A percentile compares a stretch with the other conserved stretches of the same genome.
Evolutionary conservation across 306 rosid genomes (phyloP).

Genomic region (Casuarina cunninghamiana): DNA sequence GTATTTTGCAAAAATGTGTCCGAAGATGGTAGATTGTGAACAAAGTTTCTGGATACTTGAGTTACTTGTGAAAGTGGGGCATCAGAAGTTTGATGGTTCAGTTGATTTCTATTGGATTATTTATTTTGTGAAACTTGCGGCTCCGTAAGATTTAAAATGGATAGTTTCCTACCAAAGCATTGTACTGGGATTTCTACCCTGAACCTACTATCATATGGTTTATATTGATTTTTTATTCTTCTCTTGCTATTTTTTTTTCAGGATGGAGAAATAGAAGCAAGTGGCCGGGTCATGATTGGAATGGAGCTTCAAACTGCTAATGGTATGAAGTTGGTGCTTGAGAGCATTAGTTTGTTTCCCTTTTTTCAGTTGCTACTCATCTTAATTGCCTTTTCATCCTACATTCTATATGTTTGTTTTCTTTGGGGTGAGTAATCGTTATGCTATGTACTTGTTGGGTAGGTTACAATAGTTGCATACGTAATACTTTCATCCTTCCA

Average conservation of each 20-base stretch:
- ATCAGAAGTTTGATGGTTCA: neutral
- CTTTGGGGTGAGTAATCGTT: no score
- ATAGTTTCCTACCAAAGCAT: neutral
- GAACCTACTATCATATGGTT: neutral
- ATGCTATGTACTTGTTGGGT: neutral
- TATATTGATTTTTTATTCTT: neutral
- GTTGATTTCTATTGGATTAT: no score
- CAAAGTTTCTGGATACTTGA: slow-evolving; percentile 3
- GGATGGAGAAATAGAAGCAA: slow-evolving; percentile 73
- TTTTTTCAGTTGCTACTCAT: neutral
- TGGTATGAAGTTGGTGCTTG: slow-evolving; percentile 44
- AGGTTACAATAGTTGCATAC: neutral
- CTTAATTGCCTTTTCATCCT: neutral
- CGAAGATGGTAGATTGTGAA: neutral
- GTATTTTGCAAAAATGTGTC: neutral
- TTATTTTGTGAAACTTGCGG: neutral
- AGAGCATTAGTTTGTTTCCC: neutral
- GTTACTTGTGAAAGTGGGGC: neutral
- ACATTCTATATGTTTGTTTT: neutral
- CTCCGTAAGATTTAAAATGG: neutral
- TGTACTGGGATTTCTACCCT: neutral
- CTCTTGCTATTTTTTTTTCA: slow-evolving; percentile 33
- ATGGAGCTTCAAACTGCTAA: slow-evolving; percentile 48
- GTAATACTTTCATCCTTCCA: neutral
- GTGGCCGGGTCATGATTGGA: slow-evolving; percentile 51